A percentile compares a stretch with the other conserved stretches of the same genome.
These are phyloP conservation scores for Paralagenidium karlingii DNA, from an alignment of 352 stramenopile genomes.

Conservation along the genomic window DNA sequence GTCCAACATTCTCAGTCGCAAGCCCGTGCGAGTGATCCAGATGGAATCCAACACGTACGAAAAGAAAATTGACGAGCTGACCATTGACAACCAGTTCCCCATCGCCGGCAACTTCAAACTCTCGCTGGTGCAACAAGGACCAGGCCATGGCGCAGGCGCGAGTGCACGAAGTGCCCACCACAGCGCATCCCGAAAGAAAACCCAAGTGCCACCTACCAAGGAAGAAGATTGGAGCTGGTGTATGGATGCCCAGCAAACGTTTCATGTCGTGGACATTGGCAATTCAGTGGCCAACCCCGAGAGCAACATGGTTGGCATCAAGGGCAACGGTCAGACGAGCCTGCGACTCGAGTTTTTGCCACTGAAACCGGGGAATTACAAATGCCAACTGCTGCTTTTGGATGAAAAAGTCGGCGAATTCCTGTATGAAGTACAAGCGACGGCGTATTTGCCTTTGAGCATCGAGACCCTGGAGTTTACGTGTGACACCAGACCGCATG, in stretches of 20 bases:
- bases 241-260: conserved; percentile 46
- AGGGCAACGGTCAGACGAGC: conserved; percentile 6
- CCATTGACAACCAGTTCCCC: conserved; percentile 83
- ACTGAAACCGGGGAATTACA: conserved; percentile 80
- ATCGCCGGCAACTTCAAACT: conserved; percentile 55
- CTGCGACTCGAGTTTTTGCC: conserved; percentile 85
- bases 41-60: conserved; percentile 73
- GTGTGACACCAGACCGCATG: conserved; percentile 27
- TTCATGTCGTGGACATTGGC: conserved; percentile 57
- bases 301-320: background rate
- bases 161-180: background rate
- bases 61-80: conserved; percentile 54
- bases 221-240: conserved; percentile 49
- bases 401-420: conserved; percentile 91
- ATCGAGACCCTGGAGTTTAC: conserved; percentile 74
- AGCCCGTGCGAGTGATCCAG: conserved; percentile 71
- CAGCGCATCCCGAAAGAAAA: background rate
- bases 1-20: conserved; percentile 63
- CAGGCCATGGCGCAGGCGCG: background rate
- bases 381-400: conserved; percentile 83
- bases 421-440: conserved; percentile 82
- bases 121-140: conserved; percentile 43
- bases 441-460: conserved; percentile 58
- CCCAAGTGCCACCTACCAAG: conserved; percentile 1
- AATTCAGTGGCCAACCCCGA: background rate